Evolutionary conservation across 768 basidiomycete genomes (phyloP), one percentile per base, ranked within the genome.

Genomic region (Pholiota molesta): DNA sequence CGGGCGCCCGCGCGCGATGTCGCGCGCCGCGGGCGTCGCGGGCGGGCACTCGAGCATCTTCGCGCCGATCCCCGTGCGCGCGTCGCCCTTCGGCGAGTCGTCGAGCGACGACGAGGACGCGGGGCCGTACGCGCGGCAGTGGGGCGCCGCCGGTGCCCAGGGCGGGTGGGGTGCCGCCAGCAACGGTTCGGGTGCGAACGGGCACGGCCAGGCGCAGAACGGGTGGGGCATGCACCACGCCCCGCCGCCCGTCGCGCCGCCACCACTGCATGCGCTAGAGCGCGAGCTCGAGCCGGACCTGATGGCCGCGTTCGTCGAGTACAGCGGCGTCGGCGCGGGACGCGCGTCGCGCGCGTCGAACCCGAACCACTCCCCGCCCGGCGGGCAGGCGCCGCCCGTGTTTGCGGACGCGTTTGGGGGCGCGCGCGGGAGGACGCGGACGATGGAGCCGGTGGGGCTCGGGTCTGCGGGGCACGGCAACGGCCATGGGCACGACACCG

Each of bases 251-350:
- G 42, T 23, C n/a, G 28, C 28, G 14, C n/a, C 55, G 23, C 57
- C 57, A 21, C 57, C 57, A 13, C 47, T 58, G 45, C 45, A 58
- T n/a, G 57, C 45, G 21, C 57, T 58, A 5, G 57, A 58, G 31
- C 57, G 57, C 35, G 57, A 58, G 33, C 57, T 58, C 45, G 57
- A 58, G 19, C 57, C 57, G 5, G 57, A 58, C 14, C 31, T 58
- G 23, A 58, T 58, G 57, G 57, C 57, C 8, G 57, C 57, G 14
- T 58, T 58, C 23, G 57, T 58, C 21, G 31, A 58, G 31, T 58
- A 51, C 57, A 58, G 57, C 33, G 57, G 57, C 5, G 31, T 49
- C 45, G 57, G 47, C 7, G 45, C 31, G 19, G 57, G 57, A 14
- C 29, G 42, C 16, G 40, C 21, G 23, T 49, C 47, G 8, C 2